Base-by-base conservation (phyloP, 73 alveolate genomes). In the Paramecium sexaurelia region DNA sequence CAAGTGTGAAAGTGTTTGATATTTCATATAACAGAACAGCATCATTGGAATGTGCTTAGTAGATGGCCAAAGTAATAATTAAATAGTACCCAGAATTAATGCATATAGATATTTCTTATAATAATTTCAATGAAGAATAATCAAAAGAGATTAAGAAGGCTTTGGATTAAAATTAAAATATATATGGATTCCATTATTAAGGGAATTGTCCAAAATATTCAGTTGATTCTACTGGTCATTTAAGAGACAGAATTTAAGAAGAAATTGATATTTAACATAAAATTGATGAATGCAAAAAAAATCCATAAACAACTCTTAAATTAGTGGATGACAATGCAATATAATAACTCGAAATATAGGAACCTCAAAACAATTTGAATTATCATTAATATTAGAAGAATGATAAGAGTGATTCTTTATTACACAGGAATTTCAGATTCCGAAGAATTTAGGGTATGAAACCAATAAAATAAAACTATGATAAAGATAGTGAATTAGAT, bases 21-120 rank as follows among this genome's bases (percentile, higher is more conserved):
- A 29, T 88, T 2, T 68, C 91, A 40, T 82, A 88, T 88, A 88
- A 88, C 39, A 26, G 91, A 15, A 37, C 87, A 22, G 94, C 88
- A 26, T 61, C 94, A 3, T 41, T 88, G 20, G 87, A 82, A 43
- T 68, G 75, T 37, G 19, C 87, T 7, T 88, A 88, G 24, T 37
- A 69, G 2, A 61, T 75, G 68, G 71, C 87, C 2, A 88, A 88
- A 88, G 69, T 88, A 6, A 68, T 88, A 20, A 26, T 87, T 45
- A 66, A 29, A 32, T 39, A 37, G 29, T 75, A 88, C 29, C 87
- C 94, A 39, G 94, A 82, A 40, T 33, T 88, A 39, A 88, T 75
- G 67, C 94, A 88, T 88, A 43, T 88, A 11, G 94, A 88, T 19
- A 36, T 88, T 35, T 88, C 94, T 24, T 51, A 88, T 37, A 88